These are phyloP conservation scores for Didymella pinodella DNA, from an alignment of 2,329 filamentous ascomycete species.

Conservation along the genomic window DNA sequence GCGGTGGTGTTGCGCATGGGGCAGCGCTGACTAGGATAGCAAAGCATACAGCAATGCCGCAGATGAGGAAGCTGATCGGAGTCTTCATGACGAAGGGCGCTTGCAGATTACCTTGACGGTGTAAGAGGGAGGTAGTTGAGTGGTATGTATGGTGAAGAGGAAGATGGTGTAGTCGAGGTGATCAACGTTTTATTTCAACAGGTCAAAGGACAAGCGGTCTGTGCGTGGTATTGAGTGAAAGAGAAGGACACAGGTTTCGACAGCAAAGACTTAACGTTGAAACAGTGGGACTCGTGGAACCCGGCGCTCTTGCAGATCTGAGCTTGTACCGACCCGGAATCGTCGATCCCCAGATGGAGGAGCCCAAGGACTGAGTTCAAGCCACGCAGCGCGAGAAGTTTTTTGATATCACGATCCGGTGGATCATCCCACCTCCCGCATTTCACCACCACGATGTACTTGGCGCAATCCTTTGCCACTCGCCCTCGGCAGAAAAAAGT, in stretches of 20 bases:
- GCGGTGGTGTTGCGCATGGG: not conserved
- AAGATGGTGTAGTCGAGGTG: not conserved
- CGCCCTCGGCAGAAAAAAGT: no score
- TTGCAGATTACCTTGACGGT: not conserved
- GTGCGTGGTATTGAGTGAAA: not conserved
- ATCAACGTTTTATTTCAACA: not conserved
- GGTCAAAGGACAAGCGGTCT: not conserved
- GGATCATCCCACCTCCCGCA: no score
- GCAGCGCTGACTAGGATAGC: not conserved
- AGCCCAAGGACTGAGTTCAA: no score
- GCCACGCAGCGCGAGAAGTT: no score
- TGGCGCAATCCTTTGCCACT: no score
- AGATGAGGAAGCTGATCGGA: not conserved
- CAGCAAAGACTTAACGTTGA: no score
- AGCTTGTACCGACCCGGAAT: no score
- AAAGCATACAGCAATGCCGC: not conserved
- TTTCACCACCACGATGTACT: no score
- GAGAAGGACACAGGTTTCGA: not conserved
- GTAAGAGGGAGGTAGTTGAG: not conserved
- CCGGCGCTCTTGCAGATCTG: no score
- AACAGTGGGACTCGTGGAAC: no score
- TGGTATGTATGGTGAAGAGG: not conserved
- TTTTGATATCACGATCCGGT: no score
- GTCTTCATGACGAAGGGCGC: not conserved
- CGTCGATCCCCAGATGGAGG: no score